Base-by-base conservation (phyloP, 2,329 filamentous ascomycete species). In the Hansfordia pulvinata region DNA sequence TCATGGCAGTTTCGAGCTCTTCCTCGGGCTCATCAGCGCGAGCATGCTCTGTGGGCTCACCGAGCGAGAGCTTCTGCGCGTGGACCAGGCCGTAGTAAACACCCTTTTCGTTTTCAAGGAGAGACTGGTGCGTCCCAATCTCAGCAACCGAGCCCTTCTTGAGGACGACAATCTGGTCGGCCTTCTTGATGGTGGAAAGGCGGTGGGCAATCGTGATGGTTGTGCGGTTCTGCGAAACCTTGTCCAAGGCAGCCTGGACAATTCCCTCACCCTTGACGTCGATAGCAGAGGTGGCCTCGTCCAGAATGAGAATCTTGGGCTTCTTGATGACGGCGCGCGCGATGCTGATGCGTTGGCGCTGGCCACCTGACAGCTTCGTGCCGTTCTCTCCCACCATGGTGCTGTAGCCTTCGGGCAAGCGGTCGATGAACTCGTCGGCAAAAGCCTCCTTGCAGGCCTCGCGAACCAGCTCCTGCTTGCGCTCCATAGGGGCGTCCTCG, bases 281-380 rank as follows among this genome's bases (percentile, higher is more conserved):
- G 26, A 69, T 64, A 10, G 77, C 74, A 30, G 71, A 78, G 0
- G 79, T 85, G 1, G 81, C 80, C 49, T 88, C 79, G 41, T 90
- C 79, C 6, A 90, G 58, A 19, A 86, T 73, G 3, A 84, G 58
- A 20, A 83, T 80, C 10, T 64, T 63, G 0, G 81, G 80, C 33
- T 76, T 62, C 31, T 76, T 71, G 24, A 86, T 64, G 33, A 88
- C 82, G 20, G 73, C 76, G 17, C 81, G 63, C 2, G 80, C 79
- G 34, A 85, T 85, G 3, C 80, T 78, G 14, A 92, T 64, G 5
- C 84, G 69, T 46, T 92, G 83, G n/a, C 81, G 69, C 46, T 93
- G 83, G 1, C 84, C 84, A n/a, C 82, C 79, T 8, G 77, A 84
- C 2, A 92, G 56, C 44, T 81, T 83, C 25, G 78, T 76, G 4